phyloP scores from a whole-genome alignment of 2,329 filamentous ascomycete species.

The Trematosphaeria pertusa region DNA sequence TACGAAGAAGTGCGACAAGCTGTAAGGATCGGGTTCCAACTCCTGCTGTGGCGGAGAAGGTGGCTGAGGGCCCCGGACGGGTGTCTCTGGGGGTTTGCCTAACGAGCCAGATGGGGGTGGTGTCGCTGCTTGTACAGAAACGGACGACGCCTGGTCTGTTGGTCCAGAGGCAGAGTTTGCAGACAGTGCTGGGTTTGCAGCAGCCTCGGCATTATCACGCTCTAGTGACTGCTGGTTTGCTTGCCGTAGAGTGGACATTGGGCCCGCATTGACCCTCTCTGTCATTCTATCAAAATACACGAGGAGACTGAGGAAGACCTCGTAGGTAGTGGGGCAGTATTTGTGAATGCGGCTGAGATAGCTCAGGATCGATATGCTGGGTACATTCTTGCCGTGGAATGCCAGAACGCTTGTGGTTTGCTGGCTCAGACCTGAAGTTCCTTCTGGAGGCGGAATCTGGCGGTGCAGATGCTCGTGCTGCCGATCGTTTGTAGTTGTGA shows the following conservation, averaged over 20 bases:
- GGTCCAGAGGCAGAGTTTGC: slow-evolving; percentile 37
- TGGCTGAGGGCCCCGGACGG: slow-evolving; percentile 36
- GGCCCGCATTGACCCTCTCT: slow-evolving; percentile 85
- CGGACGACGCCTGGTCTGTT: slow-evolving; percentile 29
- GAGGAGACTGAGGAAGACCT: slow-evolving; percentile 92
- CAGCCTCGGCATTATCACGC: slow-evolving; percentile 47
- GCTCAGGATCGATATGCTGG: slow-evolving; percentile 94
- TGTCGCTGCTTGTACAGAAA: slow-evolving; percentile 53
- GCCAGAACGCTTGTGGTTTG: slow-evolving; percentile 81
- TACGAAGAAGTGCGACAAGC: slow-evolving; percentile 79
- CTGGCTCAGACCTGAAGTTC: slow-evolving; percentile 64
- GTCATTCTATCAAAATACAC: slow-evolving; percentile 99
- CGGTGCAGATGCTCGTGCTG: slow-evolving; percentile 92
- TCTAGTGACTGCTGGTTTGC: slow-evolving; percentile 58
- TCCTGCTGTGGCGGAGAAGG: slow-evolving; percentile 48
- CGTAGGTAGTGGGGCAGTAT: slow-evolving; percentile 97
- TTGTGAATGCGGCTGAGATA: slow-evolving; percentile 97
- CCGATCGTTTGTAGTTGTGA: slow-evolving; percentile 93
- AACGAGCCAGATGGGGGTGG: slow-evolving; percentile 58
- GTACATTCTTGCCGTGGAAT: slow-evolving; percentile 98
- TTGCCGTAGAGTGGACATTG: slow-evolving; percentile 68
- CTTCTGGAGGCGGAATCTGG: slow-evolving; percentile 68
- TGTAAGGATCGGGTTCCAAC: slow-evolving; percentile 56
- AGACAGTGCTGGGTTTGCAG: slow-evolving; percentile 33
- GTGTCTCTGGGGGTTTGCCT: slow-evolving; percentile 47